A percentile compares a stretch with the other conserved stretches of the same genome.
These are phyloP conservation scores for Histomonas meleagridis DNA, from an alignment of 208 protist genomes.

Conservation along the genomic window DNA sequence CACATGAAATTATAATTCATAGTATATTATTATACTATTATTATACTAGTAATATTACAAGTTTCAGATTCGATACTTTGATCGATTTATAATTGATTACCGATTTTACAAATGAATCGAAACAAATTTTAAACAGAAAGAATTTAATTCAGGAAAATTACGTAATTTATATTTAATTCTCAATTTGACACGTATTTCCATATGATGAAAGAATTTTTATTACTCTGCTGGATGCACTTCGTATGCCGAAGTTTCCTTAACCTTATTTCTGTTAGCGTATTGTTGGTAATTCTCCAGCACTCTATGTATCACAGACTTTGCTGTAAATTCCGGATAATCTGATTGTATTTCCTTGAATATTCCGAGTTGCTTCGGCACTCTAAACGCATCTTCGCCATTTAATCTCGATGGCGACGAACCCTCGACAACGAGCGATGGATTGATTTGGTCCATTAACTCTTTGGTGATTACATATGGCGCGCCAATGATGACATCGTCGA, in stretches of 20 bases:
- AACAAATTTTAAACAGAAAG: too few species aligned
- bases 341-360: constrained; percentile 1
- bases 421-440: neutral
- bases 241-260: neutral
- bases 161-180: too few species aligned
- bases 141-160: too few species aligned
- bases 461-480: constrained; percentile 74
- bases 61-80: too few species aligned
- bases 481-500: constrained; percentile 93
- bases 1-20: too few species aligned
- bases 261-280: neutral
- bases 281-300: neutral
- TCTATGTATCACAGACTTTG: neutral
- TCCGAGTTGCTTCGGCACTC: neutral
- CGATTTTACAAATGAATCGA: too few species aligned
- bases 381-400: neutral
- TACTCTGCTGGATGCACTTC: too few species aligned
- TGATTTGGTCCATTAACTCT: constrained; percentile 61
- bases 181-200: too few species aligned
- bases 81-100: too few species aligned
- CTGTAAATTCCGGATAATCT: constrained; percentile 8
- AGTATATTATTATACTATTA: too few species aligned
- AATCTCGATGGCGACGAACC: neutral
- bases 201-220: too few species aligned
- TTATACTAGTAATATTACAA: too few species aligned